These are phyloP conservation scores for Aquilaria malaccensis DNA, from an alignment of 345 rosid genomes.

Conservation along the genomic window DNA sequence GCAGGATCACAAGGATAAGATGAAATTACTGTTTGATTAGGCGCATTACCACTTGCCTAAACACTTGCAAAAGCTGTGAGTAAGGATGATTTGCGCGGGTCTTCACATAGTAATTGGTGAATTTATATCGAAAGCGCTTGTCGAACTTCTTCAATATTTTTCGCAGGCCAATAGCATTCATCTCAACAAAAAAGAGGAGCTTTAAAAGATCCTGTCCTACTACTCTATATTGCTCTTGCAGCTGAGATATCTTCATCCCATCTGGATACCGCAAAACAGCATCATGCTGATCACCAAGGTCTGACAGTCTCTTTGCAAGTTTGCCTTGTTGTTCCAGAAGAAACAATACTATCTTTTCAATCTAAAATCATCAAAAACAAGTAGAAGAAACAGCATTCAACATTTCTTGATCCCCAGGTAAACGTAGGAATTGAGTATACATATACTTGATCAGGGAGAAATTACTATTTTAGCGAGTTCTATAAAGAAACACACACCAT, in stretches of 20 bases:
- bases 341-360: constrained; percentile 53
- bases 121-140: constrained; percentile 69
- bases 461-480: too few species aligned
- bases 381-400: not conserved
- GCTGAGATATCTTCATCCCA: constrained; percentile 31
- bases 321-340: constrained; percentile 57
- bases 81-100: constrained; percentile 86
- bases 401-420: not conserved
- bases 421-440: not conserved
- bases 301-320: constrained; percentile 37
- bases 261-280: constrained; percentile 35
- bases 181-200: constrained; percentile 64
- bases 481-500: too few species aligned
- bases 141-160: constrained; percentile 79
- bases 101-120: constrained; percentile 74
- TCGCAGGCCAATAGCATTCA: constrained; percentile 66
- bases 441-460: not conserved
- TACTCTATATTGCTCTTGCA: constrained; percentile 48
- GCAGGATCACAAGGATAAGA: not conserved
- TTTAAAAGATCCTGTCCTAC: constrained; percentile 53
- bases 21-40: not conserved
- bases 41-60: constrained; percentile 68
- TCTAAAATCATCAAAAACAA: constrained; percentile 28
- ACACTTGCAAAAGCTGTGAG: constrained; percentile 75
- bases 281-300: constrained; percentile 42